A percentile compares a stretch with the other conserved stretches of the same genome.
Conservation (phyloP, 257 asterid genomes). For the Asclepias syriaca region DNA sequence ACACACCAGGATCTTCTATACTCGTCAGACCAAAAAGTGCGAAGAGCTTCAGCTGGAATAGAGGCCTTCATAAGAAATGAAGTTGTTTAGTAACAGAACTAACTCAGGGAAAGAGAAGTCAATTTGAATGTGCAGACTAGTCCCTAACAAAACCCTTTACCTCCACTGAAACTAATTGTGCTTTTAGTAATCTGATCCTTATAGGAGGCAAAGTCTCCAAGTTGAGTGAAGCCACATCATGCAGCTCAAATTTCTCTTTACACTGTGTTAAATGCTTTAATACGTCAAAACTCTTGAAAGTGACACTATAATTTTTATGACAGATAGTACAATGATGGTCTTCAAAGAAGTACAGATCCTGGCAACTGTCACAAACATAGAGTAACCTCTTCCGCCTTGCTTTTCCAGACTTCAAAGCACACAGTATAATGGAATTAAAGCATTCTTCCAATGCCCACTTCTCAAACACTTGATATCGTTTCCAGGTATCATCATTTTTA, state of each 20-base stretch:
- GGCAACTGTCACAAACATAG: slow-evolving; percentile 54
- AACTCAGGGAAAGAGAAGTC: neutral
- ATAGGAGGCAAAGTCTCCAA: slow-evolving; percentile 42
- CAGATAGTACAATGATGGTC: slow-evolving; percentile 53
- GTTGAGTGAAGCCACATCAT: slow-evolving; percentile 15
- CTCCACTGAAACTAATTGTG: slow-evolving; percentile 66
- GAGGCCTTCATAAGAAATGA: slow-evolving; percentile 43
- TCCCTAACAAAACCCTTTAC: slow-evolving; percentile 27
- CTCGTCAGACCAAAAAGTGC: slow-evolving; percentile 61
- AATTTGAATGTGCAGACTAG: neutral
- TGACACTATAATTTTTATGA: slow-evolving; percentile 30
- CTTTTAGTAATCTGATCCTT: slow-evolving; percentile 55
- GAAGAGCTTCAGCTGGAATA: slow-evolving; percentile 64
- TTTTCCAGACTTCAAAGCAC: slow-evolving; percentile 44
- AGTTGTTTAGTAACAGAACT: slow-evolving; percentile 3
- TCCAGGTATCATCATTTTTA: slow-evolving; percentile 27
- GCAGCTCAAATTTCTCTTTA: slow-evolving; percentile 31
- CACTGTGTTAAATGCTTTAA: slow-evolving; percentile 43
- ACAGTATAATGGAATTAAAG: slow-evolving; percentile 27
- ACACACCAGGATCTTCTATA: slow-evolving; percentile 52
- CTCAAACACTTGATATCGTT: slow-evolving; percentile 46
- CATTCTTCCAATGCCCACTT: slow-evolving; percentile 82
- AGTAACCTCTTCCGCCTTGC: slow-evolving; percentile 41
- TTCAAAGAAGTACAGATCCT: slow-evolving; percentile 36
- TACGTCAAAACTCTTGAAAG: slow-evolving; percentile 22